Percentiles rank a stretch among this genome's conserved stretches.
These are phyloP conservation scores for Candolleomyces eurysporus DNA, from an alignment of 768 basidiomycete genomes.

Conservation along the genomic window DNA sequence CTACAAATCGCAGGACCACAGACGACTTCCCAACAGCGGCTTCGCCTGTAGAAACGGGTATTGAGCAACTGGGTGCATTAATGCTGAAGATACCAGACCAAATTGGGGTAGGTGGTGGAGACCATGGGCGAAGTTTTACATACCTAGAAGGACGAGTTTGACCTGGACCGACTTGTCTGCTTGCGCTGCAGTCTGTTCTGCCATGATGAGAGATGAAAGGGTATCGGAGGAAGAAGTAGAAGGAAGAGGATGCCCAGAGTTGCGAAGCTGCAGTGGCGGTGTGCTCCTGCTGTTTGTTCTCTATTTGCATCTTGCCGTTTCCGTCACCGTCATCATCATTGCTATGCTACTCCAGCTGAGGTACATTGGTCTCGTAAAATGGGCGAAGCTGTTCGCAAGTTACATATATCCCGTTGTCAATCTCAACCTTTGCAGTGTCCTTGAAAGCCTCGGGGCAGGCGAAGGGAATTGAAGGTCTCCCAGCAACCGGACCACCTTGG, in stretches of 20 bases:
- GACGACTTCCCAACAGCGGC: constrained; percentile 99
- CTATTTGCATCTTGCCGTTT: constrained; percentile 23
- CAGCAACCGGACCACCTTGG: not conserved
- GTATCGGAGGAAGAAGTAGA: constrained; percentile 13
- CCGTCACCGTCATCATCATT: constrained; percentile 12
- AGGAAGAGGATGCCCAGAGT: constrained; percentile 4
- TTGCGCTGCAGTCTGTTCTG: constrained; percentile 71
- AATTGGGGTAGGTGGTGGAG: constrained; percentile 1
- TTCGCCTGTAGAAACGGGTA: constrained; percentile 61
- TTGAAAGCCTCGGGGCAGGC: constrained; percentile 39
- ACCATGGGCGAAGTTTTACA: not conserved
- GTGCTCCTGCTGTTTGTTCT: constrained; percentile 15
- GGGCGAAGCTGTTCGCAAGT: constrained; percentile 41
- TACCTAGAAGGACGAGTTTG: constrained; percentile 94
- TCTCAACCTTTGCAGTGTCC: constrained; percentile 25
- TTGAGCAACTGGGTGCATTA: constrained; percentile 3
- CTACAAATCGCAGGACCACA: constrained; percentile 94
- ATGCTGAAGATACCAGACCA: constrained; percentile 5
- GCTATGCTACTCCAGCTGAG: constrained; percentile 1
- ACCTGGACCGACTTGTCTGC: constrained; percentile 94
- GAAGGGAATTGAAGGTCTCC: constrained; percentile 20
- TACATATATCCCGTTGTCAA: constrained; percentile 43
- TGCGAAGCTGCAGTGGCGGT: constrained; percentile 10
- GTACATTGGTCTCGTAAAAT: constrained; percentile 25
- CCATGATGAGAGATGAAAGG: constrained; percentile 45